Evolutionary conservation across 2,329 filamentous ascomycete species (phyloP).

Genomic region (Aspergillus candidus): DNA sequence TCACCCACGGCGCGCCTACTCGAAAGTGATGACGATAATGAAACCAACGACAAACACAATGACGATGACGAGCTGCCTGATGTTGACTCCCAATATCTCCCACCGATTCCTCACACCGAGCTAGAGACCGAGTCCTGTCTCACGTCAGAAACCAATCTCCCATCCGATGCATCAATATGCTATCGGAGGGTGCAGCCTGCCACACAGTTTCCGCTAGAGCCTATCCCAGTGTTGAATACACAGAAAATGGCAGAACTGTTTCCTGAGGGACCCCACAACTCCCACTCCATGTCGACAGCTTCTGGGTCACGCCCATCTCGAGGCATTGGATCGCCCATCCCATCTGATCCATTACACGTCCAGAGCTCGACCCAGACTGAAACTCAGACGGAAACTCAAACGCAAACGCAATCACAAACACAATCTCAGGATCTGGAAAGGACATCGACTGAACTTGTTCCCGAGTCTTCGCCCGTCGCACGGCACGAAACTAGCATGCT

Average conservation of each 20-base stretch:
- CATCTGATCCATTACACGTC: constrained; percentile 1
- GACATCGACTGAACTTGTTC: constrained; percentile 30
- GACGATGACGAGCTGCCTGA: constrained; percentile 9
- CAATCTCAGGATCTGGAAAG: constrained; percentile 16
- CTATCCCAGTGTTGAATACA: constrained; percentile 30
- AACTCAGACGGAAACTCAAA: constrained; percentile 8
- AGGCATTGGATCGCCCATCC: background rate
- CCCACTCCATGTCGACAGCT: constrained; percentile 6
- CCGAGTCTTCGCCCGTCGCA: constrained; percentile 34
- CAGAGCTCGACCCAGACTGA: constrained; percentile 6
- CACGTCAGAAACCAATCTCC: constrained; percentile 23
- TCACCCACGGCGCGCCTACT: constrained; percentile 4
- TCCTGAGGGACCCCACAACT: constrained; percentile 22
- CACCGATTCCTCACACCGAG: constrained; percentile 17
- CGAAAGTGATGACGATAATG: background rate
- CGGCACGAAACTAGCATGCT: constrained; percentile 11
- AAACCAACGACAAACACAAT: constrained; percentile 1
- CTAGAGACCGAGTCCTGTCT: constrained; percentile 20
- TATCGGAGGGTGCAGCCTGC: constrained; percentile 31
- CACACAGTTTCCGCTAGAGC: constrained; percentile 34
- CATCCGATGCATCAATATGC: constrained; percentile 33
- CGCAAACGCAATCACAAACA: constrained; percentile 17
- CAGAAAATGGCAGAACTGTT: constrained; percentile 36
- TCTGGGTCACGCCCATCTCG: constrained; percentile 8
- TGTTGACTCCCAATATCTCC: constrained; percentile 30